Evolutionary conservation across 2,329 filamentous ascomycete genomes (phyloP), one percentile per base, ranked within the genome.

Genomic region (Diaporthe vexans): DNA sequence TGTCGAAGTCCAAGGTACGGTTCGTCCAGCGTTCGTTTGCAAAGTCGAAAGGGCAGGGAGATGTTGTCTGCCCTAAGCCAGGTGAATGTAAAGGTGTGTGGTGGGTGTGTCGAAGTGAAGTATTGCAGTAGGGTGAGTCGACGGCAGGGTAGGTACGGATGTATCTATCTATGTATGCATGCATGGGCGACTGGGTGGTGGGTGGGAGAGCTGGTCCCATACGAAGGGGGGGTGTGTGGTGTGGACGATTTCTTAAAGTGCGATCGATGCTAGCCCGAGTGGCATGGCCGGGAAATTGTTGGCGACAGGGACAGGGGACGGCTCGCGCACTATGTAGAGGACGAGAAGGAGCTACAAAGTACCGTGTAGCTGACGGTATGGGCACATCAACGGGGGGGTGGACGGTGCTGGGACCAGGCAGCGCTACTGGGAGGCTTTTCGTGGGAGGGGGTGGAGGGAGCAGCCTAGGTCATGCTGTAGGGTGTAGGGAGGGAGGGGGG

Each of bases 211-310:
- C 46, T 74, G 72, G 72, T 51, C 72, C 72, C 46, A 33, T 54
- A 58, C 13, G 63, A 68, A 68, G 46, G 58, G 48, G 69, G 71
- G 74, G 61, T 26, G 58, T 35, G 61, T 67, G 72, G 69, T 72
- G 40, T 57, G 56, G 74, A 52, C 61, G 68, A 72, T 76, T 76
- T 74, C 72, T 74, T 73, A 71, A 72, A 76, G 72, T 72, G 74
- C 68, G 58, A 61, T 72, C 63, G 74, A 70, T 76, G 69, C 72
- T 74, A 76, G 74, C 68, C 56, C 51, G 54, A 71, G 67, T 72
- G 72, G 71, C 57, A 73, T 73, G 74, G 72, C 72, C 68, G 72
- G 67, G 74, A 75, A 74, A 75, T 75, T 75, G 72, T 75, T 74
- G 72, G 72, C 58, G 74, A 72, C 74, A 74, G 72, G 72, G 67